Evolutionary conservation across 1,284 basidiomycete genomes (phyloP).

Genomic region (Ganoderma resinaceum): DNA sequence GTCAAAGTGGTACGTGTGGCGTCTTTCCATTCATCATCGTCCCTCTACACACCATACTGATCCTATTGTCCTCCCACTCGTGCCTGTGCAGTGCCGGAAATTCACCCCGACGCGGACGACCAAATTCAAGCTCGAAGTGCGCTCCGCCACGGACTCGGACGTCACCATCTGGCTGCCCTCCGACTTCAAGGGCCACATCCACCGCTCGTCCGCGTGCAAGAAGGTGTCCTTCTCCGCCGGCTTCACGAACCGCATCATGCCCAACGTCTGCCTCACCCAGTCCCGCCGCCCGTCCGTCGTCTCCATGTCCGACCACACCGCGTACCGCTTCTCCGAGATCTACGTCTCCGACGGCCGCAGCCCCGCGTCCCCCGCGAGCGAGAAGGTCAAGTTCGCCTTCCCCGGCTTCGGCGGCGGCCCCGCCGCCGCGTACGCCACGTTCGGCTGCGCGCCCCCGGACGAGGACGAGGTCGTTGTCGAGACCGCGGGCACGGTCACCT

Average conservation of each 20-base stretch:
- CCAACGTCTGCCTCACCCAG: slow-evolving; percentile 63
- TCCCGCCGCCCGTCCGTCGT: slow-evolving; percentile 41
- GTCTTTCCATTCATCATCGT: slow-evolving; percentile 11
- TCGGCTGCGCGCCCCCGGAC: slow-evolving; percentile 38
- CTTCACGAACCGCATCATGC: slow-evolving; percentile 73
- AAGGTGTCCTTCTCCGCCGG: slow-evolving; percentile 70
- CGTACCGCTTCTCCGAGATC: slow-evolving; percentile 41
- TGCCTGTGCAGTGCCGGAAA: slow-evolving; percentile 62
- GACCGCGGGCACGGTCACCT: slow-evolving; percentile 64
- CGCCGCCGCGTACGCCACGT: slow-evolving; percentile 13
- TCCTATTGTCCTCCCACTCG: not conserved
- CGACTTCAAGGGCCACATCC: slow-evolving; percentile 75
- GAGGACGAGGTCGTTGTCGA: slow-evolving; percentile 67
- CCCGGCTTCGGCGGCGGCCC: not conserved
- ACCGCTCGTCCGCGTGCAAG: slow-evolving; percentile 49
- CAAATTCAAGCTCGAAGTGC: slow-evolving; percentile 71
- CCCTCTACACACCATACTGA: slow-evolving; percentile 4
- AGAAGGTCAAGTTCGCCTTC: slow-evolving; percentile 15
- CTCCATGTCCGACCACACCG: slow-evolving; percentile 32
- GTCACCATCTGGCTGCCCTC: slow-evolving; percentile 78
- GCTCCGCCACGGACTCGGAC: slow-evolving; percentile 60
- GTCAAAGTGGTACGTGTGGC: slow-evolving; percentile 63
- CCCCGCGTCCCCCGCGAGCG: not conserved
- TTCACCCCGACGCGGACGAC: slow-evolving; percentile 55
- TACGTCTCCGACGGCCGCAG: slow-evolving; percentile 37